phyloP scores from a whole-genome alignment of 2,329 filamentous ascomycete genomes.

The Trichoderma guizhouense region DNA sequence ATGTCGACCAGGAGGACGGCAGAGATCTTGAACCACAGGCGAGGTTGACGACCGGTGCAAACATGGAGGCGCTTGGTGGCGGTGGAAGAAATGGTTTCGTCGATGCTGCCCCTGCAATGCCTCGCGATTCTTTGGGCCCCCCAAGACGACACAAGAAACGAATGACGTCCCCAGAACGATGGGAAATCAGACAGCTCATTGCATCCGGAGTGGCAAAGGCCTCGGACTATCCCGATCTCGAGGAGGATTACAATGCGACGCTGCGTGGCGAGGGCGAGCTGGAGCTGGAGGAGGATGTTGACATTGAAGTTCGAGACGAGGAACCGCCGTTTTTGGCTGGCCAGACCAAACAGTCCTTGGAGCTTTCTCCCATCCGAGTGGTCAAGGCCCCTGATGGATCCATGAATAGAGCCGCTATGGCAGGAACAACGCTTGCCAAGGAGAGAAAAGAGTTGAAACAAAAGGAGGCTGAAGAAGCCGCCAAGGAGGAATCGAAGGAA shows the following conservation, averaged over 20 bases:
- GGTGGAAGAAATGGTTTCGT: constrained; percentile 55
- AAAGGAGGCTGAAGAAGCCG: constrained; percentile 75
- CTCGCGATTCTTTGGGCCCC: constrained; percentile 38
- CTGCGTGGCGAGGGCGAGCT: constrained; percentile 81
- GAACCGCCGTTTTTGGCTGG: constrained; percentile 94
- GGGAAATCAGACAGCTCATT: constrained; percentile 96
- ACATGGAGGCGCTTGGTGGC: constrained; percentile 76
- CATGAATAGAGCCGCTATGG: constrained; percentile 93
- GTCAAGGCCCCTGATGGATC: constrained; percentile 98
- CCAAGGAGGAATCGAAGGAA: constrained; percentile 72
- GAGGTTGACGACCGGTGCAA: constrained; percentile 82
- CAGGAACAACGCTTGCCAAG: constrained; percentile 81
- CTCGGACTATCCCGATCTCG: constrained; percentile 88
- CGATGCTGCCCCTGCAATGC: constrained; percentile 36
- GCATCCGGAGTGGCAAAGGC: constrained; percentile 91
- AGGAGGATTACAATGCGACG: constrained; percentile 89
- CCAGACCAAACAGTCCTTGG: constrained; percentile 93
- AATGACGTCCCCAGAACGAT: constrained; percentile 93
- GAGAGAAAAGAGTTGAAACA: constrained; percentile 86
- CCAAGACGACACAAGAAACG: constrained; percentile 72
- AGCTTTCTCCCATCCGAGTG: constrained; percentile 91
- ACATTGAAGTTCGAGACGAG: constrained; percentile 94
- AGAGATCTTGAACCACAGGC: constrained; percentile 76
- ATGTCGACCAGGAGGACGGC: constrained; percentile 87
- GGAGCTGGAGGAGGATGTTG: constrained; percentile 92